These are phyloP conservation scores for Rhizophora apiculata DNA, from an alignment of 345 rosid genomes.

Conservation along the genomic window DNA sequence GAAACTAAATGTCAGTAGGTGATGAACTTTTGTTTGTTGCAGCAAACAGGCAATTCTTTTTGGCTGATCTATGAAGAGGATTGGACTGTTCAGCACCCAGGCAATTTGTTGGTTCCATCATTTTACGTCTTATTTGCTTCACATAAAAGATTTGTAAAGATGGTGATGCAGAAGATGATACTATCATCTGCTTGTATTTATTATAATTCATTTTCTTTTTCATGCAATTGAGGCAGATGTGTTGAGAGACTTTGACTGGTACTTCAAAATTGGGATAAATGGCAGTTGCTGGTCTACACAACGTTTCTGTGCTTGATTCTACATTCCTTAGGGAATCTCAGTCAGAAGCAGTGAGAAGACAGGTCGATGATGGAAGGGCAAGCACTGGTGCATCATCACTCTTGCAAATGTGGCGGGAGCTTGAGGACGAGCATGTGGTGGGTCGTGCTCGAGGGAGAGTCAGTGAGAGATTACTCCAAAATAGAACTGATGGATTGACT, in stretches of 20 bases:
- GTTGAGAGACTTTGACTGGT: constrained; percentile 24
- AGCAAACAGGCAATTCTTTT: constrained; percentile 15
- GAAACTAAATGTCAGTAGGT: background rate
- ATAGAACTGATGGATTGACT: constrained; percentile 39
- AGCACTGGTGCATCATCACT: constrained; percentile 73
- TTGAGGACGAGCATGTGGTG: constrained; percentile 82
- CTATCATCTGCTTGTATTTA: constrained; percentile 26
- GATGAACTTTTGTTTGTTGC: constrained; percentile 10
- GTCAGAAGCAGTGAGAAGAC: constrained; percentile 47
- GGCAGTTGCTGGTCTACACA: constrained; percentile 88
- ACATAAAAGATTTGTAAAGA: constrained; percentile 22
- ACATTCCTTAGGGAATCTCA: constrained; percentile 68
- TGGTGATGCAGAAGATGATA: constrained; percentile 13
- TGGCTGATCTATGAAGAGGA: constrained; percentile 16
- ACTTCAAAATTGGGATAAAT: constrained; percentile 31
- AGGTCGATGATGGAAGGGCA: constrained; percentile 51
- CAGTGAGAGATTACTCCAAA: constrained; percentile 41
- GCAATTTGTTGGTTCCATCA: constrained; percentile 3
- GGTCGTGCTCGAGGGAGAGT: constrained; percentile 53
- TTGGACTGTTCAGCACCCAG: constrained; percentile 14
- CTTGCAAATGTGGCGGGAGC: constrained; percentile 84
- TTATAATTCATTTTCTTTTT: constrained; percentile 34
- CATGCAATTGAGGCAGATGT: constrained; percentile 42
- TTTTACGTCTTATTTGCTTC: constrained; percentile 13
- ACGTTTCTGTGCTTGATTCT: constrained; percentile 66